Conservation (phyloP, 73 alveolate species). For the Paramecium caudatum region DNA sequence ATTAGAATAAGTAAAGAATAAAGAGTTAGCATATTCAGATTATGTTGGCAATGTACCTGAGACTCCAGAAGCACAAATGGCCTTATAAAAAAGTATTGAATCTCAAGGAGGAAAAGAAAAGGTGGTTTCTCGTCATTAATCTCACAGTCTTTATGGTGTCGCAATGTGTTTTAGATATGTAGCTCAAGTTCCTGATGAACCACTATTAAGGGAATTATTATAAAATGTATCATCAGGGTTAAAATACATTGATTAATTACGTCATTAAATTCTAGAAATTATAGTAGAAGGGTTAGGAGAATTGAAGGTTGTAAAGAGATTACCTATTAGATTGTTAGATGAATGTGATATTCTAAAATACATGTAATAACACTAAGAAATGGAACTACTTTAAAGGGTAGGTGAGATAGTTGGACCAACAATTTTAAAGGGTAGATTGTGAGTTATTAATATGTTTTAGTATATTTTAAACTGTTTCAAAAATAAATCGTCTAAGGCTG, state of each 20-base stretch:
- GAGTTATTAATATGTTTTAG: slow-evolving; percentile 2
- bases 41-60: slow-evolving; percentile 19
- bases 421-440: slow-evolving; percentile 32
- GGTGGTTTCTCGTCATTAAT: slow-evolving; percentile 25
- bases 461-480: slow-evolving; percentile 52
- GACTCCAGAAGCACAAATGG: background rate
- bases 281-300: slow-evolving; percentile 45
- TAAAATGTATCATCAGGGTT: background rate
- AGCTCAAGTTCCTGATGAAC: slow-evolving; percentile 29
- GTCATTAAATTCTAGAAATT: background rate
- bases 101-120: slow-evolving; percentile 62
- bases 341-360: background rate
- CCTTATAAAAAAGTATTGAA: slow-evolving; percentile 7
- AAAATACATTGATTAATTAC: background rate
- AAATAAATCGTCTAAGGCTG: slow-evolving; percentile 24
- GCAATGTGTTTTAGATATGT: slow-evolving; percentile 12
- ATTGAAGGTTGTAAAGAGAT: slow-evolving; percentile 27
- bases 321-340: slow-evolving; percentile 58
- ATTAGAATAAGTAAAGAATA: background rate
- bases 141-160: background rate
- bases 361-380: slow-evolving; percentile 22
- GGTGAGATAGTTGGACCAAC: background rate
- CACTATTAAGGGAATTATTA: background rate
- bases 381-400: background rate
- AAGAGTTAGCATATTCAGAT: slow-evolving; percentile 10